Evolutionary conservation across 305 asterid genomes (phyloP), one percentile per base, ranked within the genome.

Genomic region (Fraxinus xanthoxyloides): DNA sequence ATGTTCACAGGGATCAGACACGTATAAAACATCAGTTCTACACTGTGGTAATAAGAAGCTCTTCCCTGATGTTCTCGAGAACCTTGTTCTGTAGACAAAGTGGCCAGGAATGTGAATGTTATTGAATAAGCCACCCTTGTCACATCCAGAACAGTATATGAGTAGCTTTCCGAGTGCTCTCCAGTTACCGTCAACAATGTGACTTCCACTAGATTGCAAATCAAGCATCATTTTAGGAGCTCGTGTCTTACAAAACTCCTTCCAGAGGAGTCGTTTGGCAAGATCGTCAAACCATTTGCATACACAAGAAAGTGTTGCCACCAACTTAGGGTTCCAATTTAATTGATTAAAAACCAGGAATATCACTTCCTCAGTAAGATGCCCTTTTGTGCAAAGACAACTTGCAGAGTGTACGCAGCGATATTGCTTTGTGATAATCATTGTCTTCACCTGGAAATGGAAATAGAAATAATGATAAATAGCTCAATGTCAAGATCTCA

Each of bases 271-370:
- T 21, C 99, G 93, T 83, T 93, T 96, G 67, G 98, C 97, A 0
- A 96, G 97, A 82, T 96, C 99, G 32, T 96, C 99, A 67, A 96
- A 90, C 98, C 99, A 96, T 91, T 96, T 96, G 90, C 99, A 96
- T 4, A 86, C 87, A 79, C 97, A 92, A 74, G 99, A 93, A 51
- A 96, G 91, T 7, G 94, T 79, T 1, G 97, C 96, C n/a, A 93
- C 89, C 51, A 89, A 72, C 85, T 93, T 92, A 0, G 99, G 99
- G 83, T 94, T 96, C 98, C 98, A 96, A 70, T 96, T 91, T 78
- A 93, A 85, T 31, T 84, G 92, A 87, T 92, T 90, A 76, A 96
- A 93, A 15, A 96, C 91, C 79, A 96, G 85, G 89, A 92, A 94
- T 80, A 96, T 90, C 72, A 94, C 87, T 86, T 94, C 98, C 88